Base-by-base conservation (phyloP, 2,329 filamentous ascomycete genomes). In the Pseudogymnoascus sp. region DNA sequence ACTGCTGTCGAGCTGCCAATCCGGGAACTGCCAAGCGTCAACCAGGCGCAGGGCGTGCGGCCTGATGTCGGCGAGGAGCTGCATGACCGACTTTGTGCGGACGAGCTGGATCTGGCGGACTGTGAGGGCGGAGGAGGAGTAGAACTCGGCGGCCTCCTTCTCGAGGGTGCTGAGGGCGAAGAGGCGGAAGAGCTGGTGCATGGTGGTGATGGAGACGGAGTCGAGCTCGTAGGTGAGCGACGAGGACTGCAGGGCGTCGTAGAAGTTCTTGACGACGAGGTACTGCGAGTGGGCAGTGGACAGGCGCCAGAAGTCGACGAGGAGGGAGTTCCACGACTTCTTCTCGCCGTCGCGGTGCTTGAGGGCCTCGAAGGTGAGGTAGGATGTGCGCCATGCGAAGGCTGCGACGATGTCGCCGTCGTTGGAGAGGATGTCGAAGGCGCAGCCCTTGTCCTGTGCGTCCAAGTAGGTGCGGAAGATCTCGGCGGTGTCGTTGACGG, bases 191-290 rank as follows among this genome's bases (percentile, higher is more conserved):
- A 89, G 79, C 68, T 85, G 85, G 75, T 85, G 83, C 68, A 91
- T 75, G 8, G 90, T 70, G 0, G 74, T 73, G 12, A 82, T 75
- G 0, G 86, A 89, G 62, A 81, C 78, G 0, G 78, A 69, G 70
- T 87, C 84, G 31, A 90, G 76, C 13, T 81, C 77, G 10, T 78
- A 72, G n/a, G 74, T 74, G 9, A 83, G 80, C 6, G 79, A 71
- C 5, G 80, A 76, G 4, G 79, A 79, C 38, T 85, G 83, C 17
- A 93, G 83, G 1, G 83, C 79, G 3, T 85, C 79, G 75, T 94
- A 90, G 77, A 91, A 92, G 78, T 86, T 89, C 80, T 89, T 91
- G 66, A 91, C 88, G 0, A 91, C 82, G 67, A 91, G 81, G 74
- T 91, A 91, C 74, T 92, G 88, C 0, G 86, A 88, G 72, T 90